Conservation (phyloP, 208 protist genomes). For the Angomonas ambiguus region DNA sequence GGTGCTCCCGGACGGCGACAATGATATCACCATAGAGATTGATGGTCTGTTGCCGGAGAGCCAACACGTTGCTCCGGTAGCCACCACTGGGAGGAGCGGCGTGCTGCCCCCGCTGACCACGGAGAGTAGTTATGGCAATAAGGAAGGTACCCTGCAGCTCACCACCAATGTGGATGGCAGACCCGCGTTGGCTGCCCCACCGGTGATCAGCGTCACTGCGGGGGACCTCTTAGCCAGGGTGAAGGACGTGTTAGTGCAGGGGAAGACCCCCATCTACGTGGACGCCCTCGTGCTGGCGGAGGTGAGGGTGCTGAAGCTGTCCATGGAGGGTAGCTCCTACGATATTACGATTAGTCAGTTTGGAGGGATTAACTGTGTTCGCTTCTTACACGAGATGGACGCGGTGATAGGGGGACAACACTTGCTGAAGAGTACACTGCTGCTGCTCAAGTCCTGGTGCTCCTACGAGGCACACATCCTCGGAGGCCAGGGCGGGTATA, state of each 20-base stretch:
- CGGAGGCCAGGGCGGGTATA: constrained; percentile 81
- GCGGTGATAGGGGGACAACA: constrained; percentile 66
- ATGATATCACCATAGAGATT: constrained; percentile 80
- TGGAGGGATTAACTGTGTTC: constrained; percentile 84
- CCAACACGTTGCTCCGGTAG: constrained; percentile 9
- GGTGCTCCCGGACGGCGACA: constrained; percentile 87
- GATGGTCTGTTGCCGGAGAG: constrained; percentile 46
- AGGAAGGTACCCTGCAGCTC: constrained; percentile 52
- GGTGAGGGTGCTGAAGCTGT: constrained; percentile 85
- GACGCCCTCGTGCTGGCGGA: constrained; percentile 77
- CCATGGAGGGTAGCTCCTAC: constrained; percentile 82
- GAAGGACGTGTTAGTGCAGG: constrained; percentile 49
- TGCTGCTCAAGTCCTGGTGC: constrained; percentile 90
- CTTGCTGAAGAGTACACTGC: constrained; percentile 86
- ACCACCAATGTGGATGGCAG: constrained; percentile 29
- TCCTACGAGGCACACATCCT: constrained; percentile 90
- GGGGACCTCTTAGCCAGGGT: constrained; percentile 64
- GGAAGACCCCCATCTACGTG: constrained; percentile 59
- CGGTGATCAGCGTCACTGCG: constrained; percentile 50
- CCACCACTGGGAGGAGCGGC: constrained; percentile 8
- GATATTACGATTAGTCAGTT: constrained; percentile 89
- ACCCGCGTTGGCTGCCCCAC: constrained; percentile 42
- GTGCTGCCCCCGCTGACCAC: constrained; percentile 31
- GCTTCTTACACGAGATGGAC: constrained; percentile 89
- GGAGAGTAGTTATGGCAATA: constrained; percentile 50